These are phyloP conservation scores for Xanthoparmelia taractica DNA, from an alignment of 495 filamentous ascomycete genomes.

Conservation along the genomic window DNA sequence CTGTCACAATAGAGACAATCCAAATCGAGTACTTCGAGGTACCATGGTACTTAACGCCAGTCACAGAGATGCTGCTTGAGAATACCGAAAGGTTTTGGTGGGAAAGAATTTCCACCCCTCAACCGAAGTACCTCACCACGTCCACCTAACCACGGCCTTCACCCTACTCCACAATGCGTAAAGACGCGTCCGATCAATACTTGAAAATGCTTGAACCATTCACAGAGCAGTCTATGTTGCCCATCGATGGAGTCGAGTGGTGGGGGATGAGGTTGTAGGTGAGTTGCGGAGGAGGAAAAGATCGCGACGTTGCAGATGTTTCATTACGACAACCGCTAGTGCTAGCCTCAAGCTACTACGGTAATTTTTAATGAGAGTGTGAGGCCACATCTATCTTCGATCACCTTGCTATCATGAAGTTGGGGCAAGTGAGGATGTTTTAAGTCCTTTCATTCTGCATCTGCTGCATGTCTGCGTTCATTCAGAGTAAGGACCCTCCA, in stretches of 20 bases:
- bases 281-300: conserved; percentile 10
- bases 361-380: conserved; percentile 2
- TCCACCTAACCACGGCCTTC: conserved; percentile 14
- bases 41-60: conserved; percentile 19
- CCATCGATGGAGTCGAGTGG: conserved; percentile 7
- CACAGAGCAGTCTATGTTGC: conserved; percentile 14
- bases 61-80: conserved; percentile 13
- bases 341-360: neutral
- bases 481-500: conserved; percentile 13
- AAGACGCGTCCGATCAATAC: conserved; percentile 5
- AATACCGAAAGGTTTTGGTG: conserved; percentile 12
- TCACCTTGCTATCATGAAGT: neutral
- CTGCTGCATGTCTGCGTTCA: conserved; percentile 3
- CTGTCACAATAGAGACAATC: conserved; percentile 9
- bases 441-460: neutral
- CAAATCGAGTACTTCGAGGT: conserved; percentile 13
- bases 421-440: neutral
- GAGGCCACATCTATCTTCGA: neutral
- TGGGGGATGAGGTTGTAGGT: conserved; percentile 9
- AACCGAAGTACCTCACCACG: conserved; percentile 16
- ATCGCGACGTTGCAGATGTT: conserved; percentile 16
- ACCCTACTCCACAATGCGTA: conserved; percentile 7
- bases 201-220: conserved; percentile 10
- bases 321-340: conserved; percentile 4
- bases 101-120: conserved; percentile 12